Evolutionary conservation across 495 filamentous ascomycete genomes (phyloP).

Genomic region (Penicillium nucicola): DNA sequence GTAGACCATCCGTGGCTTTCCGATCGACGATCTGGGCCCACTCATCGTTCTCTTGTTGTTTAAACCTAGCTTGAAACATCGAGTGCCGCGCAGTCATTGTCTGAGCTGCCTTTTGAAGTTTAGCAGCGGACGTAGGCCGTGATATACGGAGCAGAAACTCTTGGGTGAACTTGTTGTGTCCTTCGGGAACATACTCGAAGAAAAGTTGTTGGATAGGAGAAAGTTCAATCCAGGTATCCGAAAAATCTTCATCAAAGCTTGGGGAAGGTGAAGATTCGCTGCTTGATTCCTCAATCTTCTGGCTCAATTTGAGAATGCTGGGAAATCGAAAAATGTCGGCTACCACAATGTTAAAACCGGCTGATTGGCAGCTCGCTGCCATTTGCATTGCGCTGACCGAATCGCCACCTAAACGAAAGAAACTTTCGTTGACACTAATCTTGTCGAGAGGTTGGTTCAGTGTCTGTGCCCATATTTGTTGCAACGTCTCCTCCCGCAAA

Average conservation of each 20-base stretch:
- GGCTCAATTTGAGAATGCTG: conserved; percentile 10
- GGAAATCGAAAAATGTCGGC: conserved; percentile 13
- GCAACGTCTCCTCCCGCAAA: conserved; percentile 22
- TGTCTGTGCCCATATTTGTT: conserved; percentile 19
- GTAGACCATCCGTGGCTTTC: neutral
- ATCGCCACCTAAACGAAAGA: conserved; percentile 20
- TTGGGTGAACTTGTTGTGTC: neutral
- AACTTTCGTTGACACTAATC: conserved; percentile 32
- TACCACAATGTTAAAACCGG: neutral
- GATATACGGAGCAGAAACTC: neutral
- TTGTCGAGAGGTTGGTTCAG: conserved; percentile 5
- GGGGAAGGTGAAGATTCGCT: conserved; percentile 7
- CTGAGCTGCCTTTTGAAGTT: neutral
- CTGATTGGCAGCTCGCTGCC: neutral
- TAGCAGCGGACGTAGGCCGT: neutral
- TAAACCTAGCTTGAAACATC: neutral
- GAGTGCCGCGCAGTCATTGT: neutral
- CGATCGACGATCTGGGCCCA: neutral
- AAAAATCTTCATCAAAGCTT: neutral
- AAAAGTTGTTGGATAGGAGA: conserved; percentile 56
- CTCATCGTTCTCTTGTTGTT: neutral
- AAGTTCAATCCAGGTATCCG: conserved; percentile 31
- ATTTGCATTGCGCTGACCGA: conserved; percentile 21
- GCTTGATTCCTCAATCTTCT: conserved; percentile 10
- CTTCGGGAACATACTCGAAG: neutral